Evolutionary conservation across 2,329 filamentous ascomycete genomes (phyloP).

Genomic region (Fusarium illudens): DNA sequence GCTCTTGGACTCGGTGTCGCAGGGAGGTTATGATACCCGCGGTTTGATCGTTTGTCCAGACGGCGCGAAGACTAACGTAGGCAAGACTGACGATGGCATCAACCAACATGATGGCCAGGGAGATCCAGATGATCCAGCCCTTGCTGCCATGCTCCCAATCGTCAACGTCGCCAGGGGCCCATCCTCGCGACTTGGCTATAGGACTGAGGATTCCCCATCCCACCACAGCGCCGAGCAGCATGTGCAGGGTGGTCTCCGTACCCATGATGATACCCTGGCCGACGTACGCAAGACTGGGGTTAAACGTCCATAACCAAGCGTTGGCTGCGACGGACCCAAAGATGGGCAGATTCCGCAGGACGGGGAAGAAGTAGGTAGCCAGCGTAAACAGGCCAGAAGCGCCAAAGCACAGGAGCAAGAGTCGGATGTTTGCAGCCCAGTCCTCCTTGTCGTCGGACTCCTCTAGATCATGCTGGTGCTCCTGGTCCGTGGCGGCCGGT

Average conservation of each 20-base stretch:
- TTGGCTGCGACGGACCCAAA: conserved; percentile 78
- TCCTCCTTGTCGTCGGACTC: conserved; percentile 35
- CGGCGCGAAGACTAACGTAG: conserved; percentile 75
- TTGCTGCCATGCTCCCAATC: conserved; percentile 95
- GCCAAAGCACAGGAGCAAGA: conserved; percentile 65
- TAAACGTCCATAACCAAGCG: conserved; percentile 94
- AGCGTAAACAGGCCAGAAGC: conserved; percentile 76
- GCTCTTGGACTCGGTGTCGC: conserved; percentile 24
- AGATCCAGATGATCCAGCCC: conserved; percentile 98
- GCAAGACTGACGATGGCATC: conserved; percentile 90
- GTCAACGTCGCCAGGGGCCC: conserved; percentile 86
- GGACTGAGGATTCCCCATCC: conserved; percentile 94
- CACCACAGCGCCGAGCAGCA: conserved; percentile 87
- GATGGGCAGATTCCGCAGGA: conserved; percentile 84
- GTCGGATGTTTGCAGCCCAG: conserved; percentile 59
- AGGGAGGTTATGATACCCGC: conserved; percentile 1
- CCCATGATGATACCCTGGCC: conserved; percentile 99
- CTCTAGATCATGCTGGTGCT: conserved; percentile 48
- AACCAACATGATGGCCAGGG: conserved; percentile 93
- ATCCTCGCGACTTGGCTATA: conserved; percentile 82
- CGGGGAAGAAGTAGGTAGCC: conserved; percentile 87
- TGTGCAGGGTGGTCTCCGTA: conserved; percentile 91
- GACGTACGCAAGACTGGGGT: conserved; percentile 95
- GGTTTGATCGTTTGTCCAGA: conserved; percentile 45
- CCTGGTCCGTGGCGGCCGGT: conserved; percentile 35